Evolutionary conservation across 2,329 filamentous ascomycete genomes (phyloP).

Genomic region (Aphanoascus verrucosus): DNA sequence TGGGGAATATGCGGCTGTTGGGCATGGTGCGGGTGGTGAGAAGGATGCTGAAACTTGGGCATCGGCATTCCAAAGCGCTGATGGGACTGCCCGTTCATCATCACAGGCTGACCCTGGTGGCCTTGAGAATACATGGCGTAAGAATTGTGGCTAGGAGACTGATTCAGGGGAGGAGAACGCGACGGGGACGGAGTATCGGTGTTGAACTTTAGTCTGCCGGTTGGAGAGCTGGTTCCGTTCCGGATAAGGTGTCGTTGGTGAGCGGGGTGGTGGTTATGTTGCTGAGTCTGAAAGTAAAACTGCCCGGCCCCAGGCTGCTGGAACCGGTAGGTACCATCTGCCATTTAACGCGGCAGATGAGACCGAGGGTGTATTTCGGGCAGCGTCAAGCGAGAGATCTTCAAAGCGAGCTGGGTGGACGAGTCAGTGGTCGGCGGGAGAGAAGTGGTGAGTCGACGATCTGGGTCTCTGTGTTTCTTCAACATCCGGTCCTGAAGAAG

Average conservation of each 20-base stretch:
- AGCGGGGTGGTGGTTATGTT: slow-evolving; percentile 31
- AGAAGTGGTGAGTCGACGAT: slow-evolving; percentile 30
- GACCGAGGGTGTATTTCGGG: slow-evolving; percentile 29
- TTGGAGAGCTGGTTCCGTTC: slow-evolving; percentile 39
- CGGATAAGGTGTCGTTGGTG: slow-evolving; percentile 36
- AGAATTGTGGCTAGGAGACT: slow-evolving; percentile 33
- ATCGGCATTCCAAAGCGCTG: slow-evolving; percentile 42
- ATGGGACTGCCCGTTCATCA: slow-evolving; percentile 42
- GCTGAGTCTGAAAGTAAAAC: slow-evolving; percentile 37
- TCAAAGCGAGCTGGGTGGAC: slow-evolving; percentile 18
- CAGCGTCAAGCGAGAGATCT: slow-evolving; percentile 19
- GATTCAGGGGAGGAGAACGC: slow-evolving; percentile 36
- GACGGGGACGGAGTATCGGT: slow-evolving; percentile 41
- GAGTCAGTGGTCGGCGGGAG: slow-evolving; percentile 22
- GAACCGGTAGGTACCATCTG: slow-evolving; percentile 46
- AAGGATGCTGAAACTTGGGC: slow-evolving; percentile 39
- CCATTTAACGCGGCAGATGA: slow-evolving; percentile 43
- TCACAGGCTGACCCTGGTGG: slow-evolving; percentile 40
- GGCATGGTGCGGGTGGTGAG: slow-evolving; percentile 35
- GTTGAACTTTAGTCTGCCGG: slow-evolving; percentile 36
- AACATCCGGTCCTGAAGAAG: slow-evolving; percentile 36
- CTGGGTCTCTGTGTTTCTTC: slow-evolving; percentile 41
- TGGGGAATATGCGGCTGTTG: slow-evolving; percentile 36
- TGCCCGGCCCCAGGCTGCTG: slow-evolving; percentile 44
- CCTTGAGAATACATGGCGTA: slow-evolving; percentile 41